phyloP scores from a whole-genome alignment of 768 basidiomycete genomes.

The Cystofilobasidium bisporidii region DNA sequence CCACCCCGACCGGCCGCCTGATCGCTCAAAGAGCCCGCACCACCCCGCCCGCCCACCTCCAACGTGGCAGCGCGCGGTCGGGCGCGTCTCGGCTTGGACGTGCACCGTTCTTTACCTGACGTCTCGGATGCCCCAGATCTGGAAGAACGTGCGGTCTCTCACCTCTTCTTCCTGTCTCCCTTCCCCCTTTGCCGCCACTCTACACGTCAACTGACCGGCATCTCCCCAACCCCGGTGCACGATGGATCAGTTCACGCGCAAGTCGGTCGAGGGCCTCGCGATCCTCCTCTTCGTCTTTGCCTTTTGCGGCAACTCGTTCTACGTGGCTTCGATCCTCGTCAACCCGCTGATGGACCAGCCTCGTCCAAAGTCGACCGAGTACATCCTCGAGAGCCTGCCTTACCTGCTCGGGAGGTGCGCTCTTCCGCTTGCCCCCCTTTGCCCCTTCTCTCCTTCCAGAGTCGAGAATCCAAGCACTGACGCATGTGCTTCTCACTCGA shows the following conservation, averaged over 20 bases:
- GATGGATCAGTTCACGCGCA: constrained; percentile 58
- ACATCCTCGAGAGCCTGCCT: constrained; percentile 53
- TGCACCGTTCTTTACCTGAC: constrained; percentile 91
- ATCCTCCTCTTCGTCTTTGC: constrained; percentile 89
- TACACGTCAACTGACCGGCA: background rate
- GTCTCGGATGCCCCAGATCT: constrained; percentile 83
- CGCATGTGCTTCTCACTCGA: background rate
- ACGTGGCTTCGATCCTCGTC: constrained; percentile 57
- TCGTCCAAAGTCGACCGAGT: constrained; percentile 54
- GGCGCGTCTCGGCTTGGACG: constrained; percentile 86
- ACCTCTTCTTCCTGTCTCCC: background rate
- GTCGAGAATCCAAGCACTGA: background rate
- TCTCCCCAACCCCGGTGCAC: background rate
- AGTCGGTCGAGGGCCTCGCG: constrained; percentile 91
- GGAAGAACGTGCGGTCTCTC: constrained; percentile 74
- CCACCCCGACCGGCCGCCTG: too few species aligned
- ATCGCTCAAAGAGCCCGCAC: background rate
- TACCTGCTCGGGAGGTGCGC: constrained; percentile 25
- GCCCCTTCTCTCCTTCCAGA: background rate
- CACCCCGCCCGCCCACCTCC: constrained; percentile 5
- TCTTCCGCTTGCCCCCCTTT: constrained; percentile 2
- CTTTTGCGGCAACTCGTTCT: constrained; percentile 68
- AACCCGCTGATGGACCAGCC: constrained; percentile 53
- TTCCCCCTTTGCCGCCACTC: constrained; percentile 11
- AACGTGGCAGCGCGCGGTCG: constrained; percentile 44